These are phyloP conservation scores for Verticillium albo-atrum DNA, from an alignment of 2,329 filamentous ascomycete species.

Conservation along the genomic window DNA sequence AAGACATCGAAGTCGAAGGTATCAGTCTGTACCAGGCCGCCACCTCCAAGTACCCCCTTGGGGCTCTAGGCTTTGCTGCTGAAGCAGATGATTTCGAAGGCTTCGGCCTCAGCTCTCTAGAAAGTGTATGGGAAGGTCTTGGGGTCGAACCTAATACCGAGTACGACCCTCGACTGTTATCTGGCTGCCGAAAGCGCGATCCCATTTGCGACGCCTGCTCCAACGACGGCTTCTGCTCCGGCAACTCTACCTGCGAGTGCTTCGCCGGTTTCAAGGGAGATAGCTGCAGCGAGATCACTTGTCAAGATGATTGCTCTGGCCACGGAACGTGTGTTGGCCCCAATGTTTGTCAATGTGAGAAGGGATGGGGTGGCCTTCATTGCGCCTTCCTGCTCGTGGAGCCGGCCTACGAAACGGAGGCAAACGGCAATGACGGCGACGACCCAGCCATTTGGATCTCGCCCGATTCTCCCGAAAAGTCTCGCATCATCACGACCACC, in stretches of 20 bases:
- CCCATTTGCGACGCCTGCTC: slow-evolving; percentile 28
- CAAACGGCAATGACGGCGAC: slow-evolving; percentile 38
- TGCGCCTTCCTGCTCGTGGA: slow-evolving; percentile 39
- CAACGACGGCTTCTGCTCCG: slow-evolving; percentile 31
- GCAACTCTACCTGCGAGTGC: slow-evolving; percentile 28
- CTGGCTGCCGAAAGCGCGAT: slow-evolving; percentile 16
- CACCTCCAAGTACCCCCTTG: slow-evolving; percentile 28
- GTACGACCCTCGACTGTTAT: slow-evolving; percentile 28
- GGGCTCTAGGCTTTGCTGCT: slow-evolving; percentile 34
- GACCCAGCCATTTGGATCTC: slow-evolving; percentile 46
- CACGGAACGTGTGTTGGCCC: slow-evolving; percentile 36
- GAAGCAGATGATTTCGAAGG: slow-evolving; percentile 32
- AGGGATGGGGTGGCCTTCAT: slow-evolving; percentile 38
- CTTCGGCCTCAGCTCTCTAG: slow-evolving; percentile 34
- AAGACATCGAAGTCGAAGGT: slow-evolving; percentile 37
- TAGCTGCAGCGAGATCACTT: slow-evolving; percentile 29
- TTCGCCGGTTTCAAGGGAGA: slow-evolving; percentile 36
- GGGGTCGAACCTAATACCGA: slow-evolving; percentile 28
- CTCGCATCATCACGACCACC: slow-evolving; percentile 47
- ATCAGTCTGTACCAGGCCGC: slow-evolving; percentile 34
- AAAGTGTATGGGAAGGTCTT: slow-evolving; percentile 24
- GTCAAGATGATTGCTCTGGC: slow-evolving; percentile 33
- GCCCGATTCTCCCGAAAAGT: slow-evolving; percentile 30
- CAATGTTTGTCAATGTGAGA: slow-evolving; percentile 34
- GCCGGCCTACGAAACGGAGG: slow-evolving; percentile 36